phyloP scores from a whole-genome alignment of 257 asterid species.

The Ehretia macrophylla region DNA sequence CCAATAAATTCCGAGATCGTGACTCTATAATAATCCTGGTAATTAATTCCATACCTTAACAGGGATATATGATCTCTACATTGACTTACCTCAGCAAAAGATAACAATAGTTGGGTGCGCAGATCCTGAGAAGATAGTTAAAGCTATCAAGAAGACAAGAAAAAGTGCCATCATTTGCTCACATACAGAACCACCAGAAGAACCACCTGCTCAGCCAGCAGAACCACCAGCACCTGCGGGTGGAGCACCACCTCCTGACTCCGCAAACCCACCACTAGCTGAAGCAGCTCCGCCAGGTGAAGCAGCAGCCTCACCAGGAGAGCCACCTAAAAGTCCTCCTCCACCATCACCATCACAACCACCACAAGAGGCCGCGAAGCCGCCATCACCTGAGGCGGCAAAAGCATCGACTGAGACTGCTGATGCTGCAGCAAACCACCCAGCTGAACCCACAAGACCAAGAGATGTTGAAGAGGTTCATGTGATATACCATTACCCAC shows the following conservation, averaged over 20 bases:
- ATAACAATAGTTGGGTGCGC: conserved; percentile 74
- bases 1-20: too few relatives aligned
- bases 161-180: conserved; percentile 66
- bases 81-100: conserved; percentile 74
- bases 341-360: conserved; percentile 24
- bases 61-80: conserved; percentile 68
- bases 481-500: conserved; percentile 60
- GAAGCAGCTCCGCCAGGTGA: conserved; percentile 32
- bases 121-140: conserved; percentile 67
- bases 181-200: conserved; percentile 58
- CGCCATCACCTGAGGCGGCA: conserved; percentile 18
- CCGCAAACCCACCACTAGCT: conserved; percentile 26
- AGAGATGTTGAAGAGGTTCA: conserved; percentile 64
- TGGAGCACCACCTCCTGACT: conserved; percentile 25
- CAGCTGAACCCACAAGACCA: conserved; percentile 22
- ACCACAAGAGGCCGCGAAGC: conserved; percentile 12
- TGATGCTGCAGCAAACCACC: conserved; percentile 24
- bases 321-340: conserved; percentile 33
- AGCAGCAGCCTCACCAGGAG: conserved; percentile 22
- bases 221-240: conserved; percentile 32
- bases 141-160: conserved; percentile 74
- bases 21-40: too few relatives aligned
- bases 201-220: conserved; percentile 28
- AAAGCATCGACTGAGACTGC: conserved; percentile 23
- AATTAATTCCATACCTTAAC: background rate